These are phyloP conservation scores for Aegilops speltoides DNA, from an alignment of 176 grass and related monocot genomes.

Conservation along the genomic window DNA sequence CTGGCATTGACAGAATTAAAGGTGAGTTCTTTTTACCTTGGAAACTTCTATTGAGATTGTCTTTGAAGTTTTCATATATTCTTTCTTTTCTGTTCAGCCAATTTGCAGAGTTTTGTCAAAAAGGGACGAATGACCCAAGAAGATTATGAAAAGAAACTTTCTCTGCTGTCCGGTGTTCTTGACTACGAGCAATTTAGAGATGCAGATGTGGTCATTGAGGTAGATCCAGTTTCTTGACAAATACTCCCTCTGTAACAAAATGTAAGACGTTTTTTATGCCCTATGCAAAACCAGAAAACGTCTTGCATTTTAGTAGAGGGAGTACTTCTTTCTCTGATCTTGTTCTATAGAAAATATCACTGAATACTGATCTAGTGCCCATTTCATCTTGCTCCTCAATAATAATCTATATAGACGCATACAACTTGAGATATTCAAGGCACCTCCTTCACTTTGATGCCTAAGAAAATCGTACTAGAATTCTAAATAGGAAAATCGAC, in stretches of 20 bases:
- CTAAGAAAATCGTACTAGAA: not conserved
- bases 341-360: not conserved
- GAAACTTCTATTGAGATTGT: not conserved
- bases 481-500: not conserved
- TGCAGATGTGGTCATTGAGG: slow-evolving; percentile 82
- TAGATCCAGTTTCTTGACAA: slow-evolving; percentile 17
- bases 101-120: slow-evolving; percentile 65
- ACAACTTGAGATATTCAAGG: not conserved
- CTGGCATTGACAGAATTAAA: slow-evolving; percentile 72
- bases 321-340: not conserved
- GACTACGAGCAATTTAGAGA: slow-evolving; percentile 85
- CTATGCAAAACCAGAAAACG: no score
- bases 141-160: slow-evolving; percentile 58
- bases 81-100: slow-evolving; percentile 48
- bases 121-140: slow-evolving; percentile 63
- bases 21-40: slow-evolving; percentile 39
- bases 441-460: not conserved
- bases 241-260: not conserved
- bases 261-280: no score
- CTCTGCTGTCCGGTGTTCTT: slow-evolving; percentile 71
- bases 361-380: not conserved
- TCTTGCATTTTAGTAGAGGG: no score
- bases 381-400: slow-evolving; percentile 22
- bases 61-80: slow-evolving; percentile 20
- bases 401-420: not conserved